These are phyloP conservation scores for Austroboletus eburneus DNA, from an alignment of 768 basidiomycete species.

Conservation along the genomic window DNA sequence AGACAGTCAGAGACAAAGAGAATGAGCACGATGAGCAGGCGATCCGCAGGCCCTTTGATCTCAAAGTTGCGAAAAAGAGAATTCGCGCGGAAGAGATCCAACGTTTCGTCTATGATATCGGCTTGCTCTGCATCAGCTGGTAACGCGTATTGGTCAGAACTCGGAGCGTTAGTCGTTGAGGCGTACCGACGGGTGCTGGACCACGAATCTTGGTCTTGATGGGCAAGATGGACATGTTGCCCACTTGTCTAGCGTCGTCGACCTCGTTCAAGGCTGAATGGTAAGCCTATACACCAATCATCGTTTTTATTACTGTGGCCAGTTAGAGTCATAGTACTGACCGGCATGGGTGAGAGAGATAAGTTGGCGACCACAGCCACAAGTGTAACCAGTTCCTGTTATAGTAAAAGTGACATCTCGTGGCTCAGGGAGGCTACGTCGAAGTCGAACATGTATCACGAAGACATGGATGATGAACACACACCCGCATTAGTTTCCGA, in stretches of 20 bases:
- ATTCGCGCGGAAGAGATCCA: conserved; percentile 97
- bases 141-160: conserved; percentile 10
- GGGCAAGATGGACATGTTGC: conserved; percentile 87
- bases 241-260: conserved; percentile 75
- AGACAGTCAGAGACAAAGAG: conserved; percentile 98
- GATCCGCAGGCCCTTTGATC: conserved; percentile 97
- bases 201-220: conserved; percentile 91
- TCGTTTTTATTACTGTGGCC: background rate
- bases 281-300: conserved; percentile 65
- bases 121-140: conserved; percentile 72
- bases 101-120: conserved; percentile 93
- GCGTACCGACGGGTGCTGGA: conserved; percentile 76
- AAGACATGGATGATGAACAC: conserved; percentile 34
- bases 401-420: no score
- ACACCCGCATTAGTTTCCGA: conserved; percentile 42
- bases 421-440: background rate
- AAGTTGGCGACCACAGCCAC: conserved; percentile 17
- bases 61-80: conserved; percentile 99
- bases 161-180: conserved; percentile 2
- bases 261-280: conserved; percentile 92
- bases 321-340: conserved; percentile 31
- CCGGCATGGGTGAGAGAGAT: conserved; percentile 45
- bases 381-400: no score
- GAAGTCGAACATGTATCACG: conserved; percentile 24
- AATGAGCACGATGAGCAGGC: conserved; percentile 93